A percentile compares a stretch with the other conserved stretches of the same genome.
phyloP scores from a whole-genome alignment of 179 eudicot species.

The Silene noctiflora region DNA sequence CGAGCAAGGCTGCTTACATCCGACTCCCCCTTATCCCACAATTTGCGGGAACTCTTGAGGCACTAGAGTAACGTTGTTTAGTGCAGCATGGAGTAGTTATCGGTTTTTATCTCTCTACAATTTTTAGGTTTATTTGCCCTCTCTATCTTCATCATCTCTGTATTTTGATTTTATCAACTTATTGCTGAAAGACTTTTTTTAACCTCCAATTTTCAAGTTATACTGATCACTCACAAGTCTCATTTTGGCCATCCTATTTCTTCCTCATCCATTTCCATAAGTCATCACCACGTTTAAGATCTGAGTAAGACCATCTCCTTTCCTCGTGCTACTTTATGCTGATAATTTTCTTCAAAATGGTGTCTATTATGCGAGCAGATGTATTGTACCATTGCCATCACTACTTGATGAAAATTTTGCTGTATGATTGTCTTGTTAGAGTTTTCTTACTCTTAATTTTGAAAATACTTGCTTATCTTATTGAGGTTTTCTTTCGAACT shows the following conservation, averaged over 20 bases:
- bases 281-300: neutral
- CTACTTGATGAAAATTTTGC: neutral
- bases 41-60: too few relatives aligned
- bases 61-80: too few relatives aligned
- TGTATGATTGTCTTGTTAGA: neutral
- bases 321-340: neutral
- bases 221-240: too few relatives aligned
- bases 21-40: too few relatives aligned
- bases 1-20: too few relatives aligned
- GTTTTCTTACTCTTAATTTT: neutral
- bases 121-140: neutral
- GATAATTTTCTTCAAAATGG: neutral
- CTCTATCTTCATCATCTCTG: neutral
- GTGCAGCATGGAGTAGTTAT: too few relatives aligned
- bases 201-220: too few relatives aligned
- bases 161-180: neutral
- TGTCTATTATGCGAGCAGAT: neutral
- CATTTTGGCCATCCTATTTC: neutral
- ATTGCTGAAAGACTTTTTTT: too few relatives aligned
- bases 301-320: neutral
- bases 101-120: neutral
- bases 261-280: neutral
- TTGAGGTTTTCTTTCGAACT: slow-evolving; percentile 12
- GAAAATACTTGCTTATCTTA: slow-evolving; percentile 2
- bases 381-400: neutral